A percentile compares a stretch with the other conserved stretches of the same genome.
Evolutionary conservation across 2,329 filamentous ascomycete genomes (phyloP).

Genomic region (Fusarium anthophilum): DNA sequence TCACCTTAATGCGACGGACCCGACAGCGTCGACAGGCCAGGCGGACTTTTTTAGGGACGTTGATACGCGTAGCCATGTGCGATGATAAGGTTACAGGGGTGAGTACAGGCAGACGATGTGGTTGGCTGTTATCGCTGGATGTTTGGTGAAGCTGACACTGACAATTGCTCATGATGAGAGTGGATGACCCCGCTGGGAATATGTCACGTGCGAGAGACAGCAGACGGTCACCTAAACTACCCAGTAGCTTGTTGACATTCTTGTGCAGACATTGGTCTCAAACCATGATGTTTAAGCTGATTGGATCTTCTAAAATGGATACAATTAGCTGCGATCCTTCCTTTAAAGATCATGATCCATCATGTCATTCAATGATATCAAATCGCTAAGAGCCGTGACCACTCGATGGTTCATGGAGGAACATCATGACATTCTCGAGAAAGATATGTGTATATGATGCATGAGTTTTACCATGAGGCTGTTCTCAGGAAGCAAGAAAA

Average conservation of each 20-base stretch:
- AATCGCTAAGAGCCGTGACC: neutral
- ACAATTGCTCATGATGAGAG: neutral
- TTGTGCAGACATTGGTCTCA: neutral
- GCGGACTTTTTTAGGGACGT: slow-evolving; percentile 48
- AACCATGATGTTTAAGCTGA: neutral
- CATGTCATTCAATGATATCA: neutral
- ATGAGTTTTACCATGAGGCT: fast-evolving
- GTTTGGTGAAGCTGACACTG: neutral
- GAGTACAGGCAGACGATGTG: neutral
- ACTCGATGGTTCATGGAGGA: neutral
- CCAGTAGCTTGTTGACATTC: neutral
- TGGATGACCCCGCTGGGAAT: neutral
- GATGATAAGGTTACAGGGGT: fast-evolving
- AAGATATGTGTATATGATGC: fast-evolving
- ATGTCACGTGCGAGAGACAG: neutral
- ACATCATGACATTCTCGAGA: neutral
- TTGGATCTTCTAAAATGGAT: neutral
- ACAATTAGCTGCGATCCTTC: fast-evolving
- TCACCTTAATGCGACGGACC: slow-evolving; percentile 49
- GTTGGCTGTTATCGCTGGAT: neutral
- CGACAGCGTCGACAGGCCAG: slow-evolving; percentile 51
- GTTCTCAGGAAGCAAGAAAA: fast-evolving
- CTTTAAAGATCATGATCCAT: fast-evolving
- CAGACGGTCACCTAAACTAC: neutral
- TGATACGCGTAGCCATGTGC: neutral